Conservation (phyloP, 2,329 filamentous ascomycete species). For the Chaetomiaceae sp. region DNA sequence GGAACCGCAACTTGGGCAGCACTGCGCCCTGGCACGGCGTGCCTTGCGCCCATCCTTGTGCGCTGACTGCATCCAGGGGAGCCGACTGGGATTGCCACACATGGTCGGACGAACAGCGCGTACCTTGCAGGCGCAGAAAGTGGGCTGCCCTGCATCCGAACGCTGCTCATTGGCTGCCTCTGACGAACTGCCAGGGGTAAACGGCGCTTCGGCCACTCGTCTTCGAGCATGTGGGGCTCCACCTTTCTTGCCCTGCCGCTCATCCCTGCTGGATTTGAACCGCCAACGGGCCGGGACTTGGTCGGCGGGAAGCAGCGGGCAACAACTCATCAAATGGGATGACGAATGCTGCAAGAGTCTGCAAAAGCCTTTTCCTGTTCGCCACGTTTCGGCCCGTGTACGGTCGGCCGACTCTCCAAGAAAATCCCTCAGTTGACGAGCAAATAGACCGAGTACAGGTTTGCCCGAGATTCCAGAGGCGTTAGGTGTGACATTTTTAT, state of each 20-base stretch:
- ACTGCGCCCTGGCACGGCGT: constrained; percentile 5
- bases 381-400: constrained; percentile 13
- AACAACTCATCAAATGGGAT: constrained; percentile 14
- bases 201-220: constrained; percentile 8
- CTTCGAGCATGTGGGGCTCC: neutral
- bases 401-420: neutral
- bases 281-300: neutral
- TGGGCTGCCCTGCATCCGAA: neutral
- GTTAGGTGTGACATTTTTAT: neutral
- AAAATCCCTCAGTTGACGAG: neutral
- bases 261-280: constrained; percentile 12
- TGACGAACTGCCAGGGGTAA: constrained; percentile 13
- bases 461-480: neutral
- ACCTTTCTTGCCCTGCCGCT: neutral
- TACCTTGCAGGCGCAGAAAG: constrained; percentile 19
- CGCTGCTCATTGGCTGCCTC: constrained; percentile 8
- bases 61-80: no score
- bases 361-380: constrained; percentile 9
- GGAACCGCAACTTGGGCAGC: constrained; percentile 10
- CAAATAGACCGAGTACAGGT: neutral
- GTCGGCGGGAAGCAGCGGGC: constrained; percentile 3
- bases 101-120: constrained; percentile 14
- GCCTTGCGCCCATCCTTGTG: constrained; percentile 5
- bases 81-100: constrained; percentile 9
- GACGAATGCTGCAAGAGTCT: constrained; percentile 9